Evolutionary conservation across 257 asterid species (phyloP).

Genomic region (Striga asiatica): DNA sequence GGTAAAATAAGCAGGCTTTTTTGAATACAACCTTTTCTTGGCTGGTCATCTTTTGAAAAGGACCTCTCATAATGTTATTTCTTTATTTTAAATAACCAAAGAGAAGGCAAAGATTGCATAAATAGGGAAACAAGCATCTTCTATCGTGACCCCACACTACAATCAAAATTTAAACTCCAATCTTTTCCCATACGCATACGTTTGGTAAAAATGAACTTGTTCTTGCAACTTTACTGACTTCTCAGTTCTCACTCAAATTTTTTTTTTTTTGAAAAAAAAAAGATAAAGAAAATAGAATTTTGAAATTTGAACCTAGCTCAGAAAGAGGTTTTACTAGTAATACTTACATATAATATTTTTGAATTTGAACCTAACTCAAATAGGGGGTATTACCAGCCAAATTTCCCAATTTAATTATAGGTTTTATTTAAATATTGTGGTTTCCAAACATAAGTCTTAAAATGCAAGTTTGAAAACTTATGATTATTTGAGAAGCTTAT

Average conservation of each 20-base stretch:
- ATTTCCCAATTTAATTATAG: too few relatives aligned
- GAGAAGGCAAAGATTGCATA: not conserved
- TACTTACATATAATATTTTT: too few relatives aligned
- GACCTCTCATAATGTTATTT: not conserved
- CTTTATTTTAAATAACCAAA: not conserved
- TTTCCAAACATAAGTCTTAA: too few relatives aligned
- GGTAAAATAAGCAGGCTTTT: not conserved
- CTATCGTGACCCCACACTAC: not conserved
- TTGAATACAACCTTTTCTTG: not conserved
- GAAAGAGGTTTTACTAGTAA: not conserved
- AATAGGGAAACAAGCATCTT: not conserved
- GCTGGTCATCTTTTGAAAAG: not conserved
- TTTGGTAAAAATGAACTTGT: constrained; percentile 27
- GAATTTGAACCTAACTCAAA: too few relatives aligned
- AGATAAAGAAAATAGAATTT: too few relatives aligned
- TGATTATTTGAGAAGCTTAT: too few relatives aligned
- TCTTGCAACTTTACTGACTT: not conserved
- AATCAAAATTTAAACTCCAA: not conserved
- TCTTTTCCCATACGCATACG: not conserved
- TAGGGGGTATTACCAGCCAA: too few relatives aligned
- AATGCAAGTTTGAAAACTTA: too few relatives aligned
- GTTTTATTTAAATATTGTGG: too few relatives aligned
- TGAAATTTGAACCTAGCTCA: not conserved
- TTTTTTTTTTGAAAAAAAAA: too few relatives aligned
- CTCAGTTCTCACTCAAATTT: not conserved